Evolutionary conservation across 148 eudicot species (phyloP).

Genomic region (Chenopodium suecicum): DNA sequence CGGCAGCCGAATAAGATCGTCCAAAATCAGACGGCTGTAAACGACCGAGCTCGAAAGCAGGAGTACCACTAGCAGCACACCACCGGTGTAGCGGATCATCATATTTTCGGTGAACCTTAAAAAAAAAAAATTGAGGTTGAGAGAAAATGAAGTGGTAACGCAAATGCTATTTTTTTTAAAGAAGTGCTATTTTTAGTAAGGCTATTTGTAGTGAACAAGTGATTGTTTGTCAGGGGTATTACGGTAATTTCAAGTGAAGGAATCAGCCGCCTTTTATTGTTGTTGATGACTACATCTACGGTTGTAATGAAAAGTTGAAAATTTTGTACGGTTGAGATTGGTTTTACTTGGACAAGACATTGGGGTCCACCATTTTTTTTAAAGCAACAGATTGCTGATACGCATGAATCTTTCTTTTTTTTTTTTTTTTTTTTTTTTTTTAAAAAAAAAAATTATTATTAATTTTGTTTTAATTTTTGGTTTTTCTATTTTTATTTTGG

Average conservation of each 20-base stretch:
- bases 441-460: no score
- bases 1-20: slow-evolving; percentile 34
- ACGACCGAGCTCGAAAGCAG: slow-evolving; percentile 14
- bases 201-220: neutral
- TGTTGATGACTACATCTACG: neutral
- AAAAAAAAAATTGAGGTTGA: neutral
- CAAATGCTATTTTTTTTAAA: neutral
- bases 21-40: slow-evolving; percentile 32
- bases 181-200: neutral
- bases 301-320: neutral
- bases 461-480: no score
- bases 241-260: neutral
- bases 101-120: neutral
- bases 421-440: no score
- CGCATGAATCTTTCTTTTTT: neutral
- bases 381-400: neutral
- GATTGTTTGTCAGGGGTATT: neutral
- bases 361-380: neutral
- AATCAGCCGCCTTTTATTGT: neutral
- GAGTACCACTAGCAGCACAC: slow-evolving; percentile 11
- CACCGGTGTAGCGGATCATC: slow-evolving; percentile 26
- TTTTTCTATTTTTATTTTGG: no score
- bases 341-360: neutral
- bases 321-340: neutral
- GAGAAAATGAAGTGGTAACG: neutral